These are phyloP conservation scores for Russula earlei DNA, from an alignment of 768 basidiomycete species.

Conservation along the genomic window DNA sequence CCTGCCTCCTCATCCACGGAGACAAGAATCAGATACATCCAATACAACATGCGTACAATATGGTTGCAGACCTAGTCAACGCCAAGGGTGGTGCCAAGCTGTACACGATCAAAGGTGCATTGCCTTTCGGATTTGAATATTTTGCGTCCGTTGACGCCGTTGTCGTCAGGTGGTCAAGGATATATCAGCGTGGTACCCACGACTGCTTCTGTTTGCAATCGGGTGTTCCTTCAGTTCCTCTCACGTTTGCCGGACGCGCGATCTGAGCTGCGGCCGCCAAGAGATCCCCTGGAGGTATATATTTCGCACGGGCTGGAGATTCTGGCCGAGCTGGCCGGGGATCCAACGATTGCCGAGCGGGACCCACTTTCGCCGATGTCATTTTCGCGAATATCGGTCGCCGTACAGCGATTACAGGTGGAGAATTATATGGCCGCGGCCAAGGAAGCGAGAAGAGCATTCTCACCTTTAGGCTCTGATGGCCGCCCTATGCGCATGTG, in stretches of 20 bases:
- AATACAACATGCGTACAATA: constrained; percentile 11
- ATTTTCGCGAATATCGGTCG: constrained; percentile 12
- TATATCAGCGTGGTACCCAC: constrained; percentile 19
- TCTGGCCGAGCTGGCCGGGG: constrained; percentile 4
- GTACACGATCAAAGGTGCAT: constrained; percentile 13
- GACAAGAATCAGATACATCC: constrained; percentile 19
- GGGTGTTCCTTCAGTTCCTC: constrained; percentile 20
- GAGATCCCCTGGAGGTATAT: neutral
- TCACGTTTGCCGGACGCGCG: constrained; percentile 14
- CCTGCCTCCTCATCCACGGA: constrained; percentile 16
- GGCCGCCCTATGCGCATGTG: constrained; percentile 18
- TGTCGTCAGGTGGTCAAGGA: constrained; percentile 14
- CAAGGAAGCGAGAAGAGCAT: neutral
- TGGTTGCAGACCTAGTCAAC: constrained; percentile 14
- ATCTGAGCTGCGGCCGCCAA: constrained; percentile 7
- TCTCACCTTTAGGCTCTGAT: constrained; percentile 11
- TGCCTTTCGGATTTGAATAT: neutral
- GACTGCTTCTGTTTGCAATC: constrained; percentile 19
- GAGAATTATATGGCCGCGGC: constrained; percentile 11
- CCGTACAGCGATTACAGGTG: constrained; percentile 12
- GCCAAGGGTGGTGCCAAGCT: constrained; percentile 7
- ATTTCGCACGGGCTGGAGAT: constrained; percentile 1
- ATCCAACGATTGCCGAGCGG: constrained; percentile 5
- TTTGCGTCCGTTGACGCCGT: neutral
- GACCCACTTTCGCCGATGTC: constrained; percentile 16